Base-by-base conservation (phyloP, 805 yeast species). In the Nadsonia fulvescens region DNA sequence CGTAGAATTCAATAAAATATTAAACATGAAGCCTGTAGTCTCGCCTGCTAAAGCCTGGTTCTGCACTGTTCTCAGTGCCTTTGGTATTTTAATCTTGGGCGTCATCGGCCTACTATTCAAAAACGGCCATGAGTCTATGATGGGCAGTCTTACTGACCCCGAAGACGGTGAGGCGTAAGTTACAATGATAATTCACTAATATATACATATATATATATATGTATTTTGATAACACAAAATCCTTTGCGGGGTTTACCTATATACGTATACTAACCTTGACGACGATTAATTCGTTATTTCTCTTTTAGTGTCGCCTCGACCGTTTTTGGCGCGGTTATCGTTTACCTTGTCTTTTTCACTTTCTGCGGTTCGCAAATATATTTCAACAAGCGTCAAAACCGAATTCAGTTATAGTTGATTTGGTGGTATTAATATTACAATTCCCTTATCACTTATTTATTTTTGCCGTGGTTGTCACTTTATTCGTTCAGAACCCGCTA, bases 11-110 rank as follows among this genome's bases (percentile, higher is more conserved):
- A n/a, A n/a, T n/a, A n/a, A n/a, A n/a, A n/a, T n/a, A n/a, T n/a
- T n/a, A n/a, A n/a, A n/a, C n/a, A n/a, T n/a, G n/a, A n/a, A n/a
- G n/a, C n/a, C n/a, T n/a, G n/a, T n/a, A n/a, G n/a, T n/a, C n/a
- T n/a, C n/a, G 76, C 57, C 89, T 25, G 77, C 70, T 14, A 72
- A 78, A 44, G 96, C 98, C 13, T 86, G 93, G 78, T 81, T 78
- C 51, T 86, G 98, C 49, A 86, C 96, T 23, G 64, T 86, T 21
- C 60, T 89, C 23, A 82, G 95, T 25, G 82, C 89, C 9, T 86
- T 86, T 49, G 98, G 91, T 32, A 70, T 86, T 17, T 74, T 81
- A 23, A 89, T 86, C 31, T 64, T 86, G 24, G 63, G 91, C 7
- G 76, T 78, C 30, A 66, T 86, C 39, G 98, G 91, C 11, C 66